phyloP scores from a whole-genome alignment of 257 asterid genomes.

The Mitragyna speciosa region DNA sequence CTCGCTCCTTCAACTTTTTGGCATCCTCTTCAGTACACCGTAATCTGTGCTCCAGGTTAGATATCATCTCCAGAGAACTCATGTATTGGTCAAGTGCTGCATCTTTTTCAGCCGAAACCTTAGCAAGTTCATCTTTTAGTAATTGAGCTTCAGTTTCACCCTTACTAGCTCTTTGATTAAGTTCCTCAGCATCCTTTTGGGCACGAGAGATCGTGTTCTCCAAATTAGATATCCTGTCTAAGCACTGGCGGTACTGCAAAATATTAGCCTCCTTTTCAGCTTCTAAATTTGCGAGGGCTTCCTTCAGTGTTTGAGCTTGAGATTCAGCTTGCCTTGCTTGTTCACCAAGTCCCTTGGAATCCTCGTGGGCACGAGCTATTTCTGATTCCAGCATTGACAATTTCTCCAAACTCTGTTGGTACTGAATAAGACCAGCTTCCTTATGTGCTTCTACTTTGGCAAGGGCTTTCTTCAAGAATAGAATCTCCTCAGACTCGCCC shows the following conservation, averaged over 20 bases:
- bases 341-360: slow-evolving; percentile 56
- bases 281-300: slow-evolving; percentile 52
- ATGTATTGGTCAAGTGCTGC: slow-evolving; percentile 72
- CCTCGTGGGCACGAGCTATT: slow-evolving; percentile 58
- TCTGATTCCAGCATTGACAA: slow-evolving; percentile 63
- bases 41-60: slow-evolving; percentile 74
- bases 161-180: slow-evolving; percentile 44
- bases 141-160: slow-evolving; percentile 62
- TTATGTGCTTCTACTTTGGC: slow-evolving; percentile 83
- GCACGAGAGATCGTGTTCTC: slow-evolving; percentile 45
- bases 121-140: slow-evolving; percentile 48
- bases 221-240: slow-evolving; percentile 64
- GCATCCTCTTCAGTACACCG: slow-evolving; percentile 67
- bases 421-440: slow-evolving; percentile 70
- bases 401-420: slow-evolving; percentile 63
- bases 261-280: slow-evolving; percentile 74
- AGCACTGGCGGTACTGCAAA: slow-evolving; percentile 60
- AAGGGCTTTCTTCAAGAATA: slow-evolving; percentile 59
- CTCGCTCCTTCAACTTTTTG: slow-evolving; percentile 53
- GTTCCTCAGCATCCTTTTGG: slow-evolving; percentile 45
- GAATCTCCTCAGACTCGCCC: slow-evolving; percentile 59
- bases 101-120: slow-evolving; percentile 62
- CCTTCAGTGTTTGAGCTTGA: slow-evolving; percentile 63
- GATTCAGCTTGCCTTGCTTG: slow-evolving; percentile 75
- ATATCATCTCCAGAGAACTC: slow-evolving; percentile 64